Evolutionary conservation across 805 yeast species (phyloP), one percentile per base, ranked within the genome.

Genomic region (Cyberlindnera suaveolens): DNA sequence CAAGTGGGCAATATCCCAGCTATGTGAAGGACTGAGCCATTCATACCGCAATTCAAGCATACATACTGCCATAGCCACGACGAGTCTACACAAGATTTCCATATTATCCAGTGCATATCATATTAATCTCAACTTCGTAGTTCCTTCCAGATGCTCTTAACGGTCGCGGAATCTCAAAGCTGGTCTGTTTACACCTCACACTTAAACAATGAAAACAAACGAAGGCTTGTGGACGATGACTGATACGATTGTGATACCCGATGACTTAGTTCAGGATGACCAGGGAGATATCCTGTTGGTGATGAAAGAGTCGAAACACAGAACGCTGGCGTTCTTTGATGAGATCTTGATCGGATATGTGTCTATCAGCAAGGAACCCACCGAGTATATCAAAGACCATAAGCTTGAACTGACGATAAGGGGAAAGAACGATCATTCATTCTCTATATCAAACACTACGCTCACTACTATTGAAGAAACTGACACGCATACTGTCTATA

Each of bases 281-380:
- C 10, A 15, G 15, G 38, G 15, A 8, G 14, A 35, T 10, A 15
- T 23, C 17, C 11, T n/a, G 14, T 19, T 2, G 13, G 16, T 13
- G 9, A n/a, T 34, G 4, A 34, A 17, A 11, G 39, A 30, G 39
- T 3, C 33, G 8, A 27, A 18, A 18, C 39, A 16, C 17, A 36
- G 33, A 31, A 20, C 26, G 18, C 17, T 32, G 35, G 34, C 43
- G 5, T 42, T 27, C 38, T 52, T 52, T 26, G 56, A 52, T 35
- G 51, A 52, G 32, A 14, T 34, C 2, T 31, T 52, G 5, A 18
- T 15, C 11, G 56, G 54, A 3, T 48, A 36, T 18, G 45, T 39
- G 3, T 15, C 46, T 1, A 7, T 51, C 11, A 27, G 31, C 13
- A 50, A 40, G 23, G 18, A 31, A 19, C 23, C 38, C 34, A 20